Evolutionary conservation across 1,284 basidiomycete species (phyloP).

Genomic region (Ceratobasidium sp.): DNA sequence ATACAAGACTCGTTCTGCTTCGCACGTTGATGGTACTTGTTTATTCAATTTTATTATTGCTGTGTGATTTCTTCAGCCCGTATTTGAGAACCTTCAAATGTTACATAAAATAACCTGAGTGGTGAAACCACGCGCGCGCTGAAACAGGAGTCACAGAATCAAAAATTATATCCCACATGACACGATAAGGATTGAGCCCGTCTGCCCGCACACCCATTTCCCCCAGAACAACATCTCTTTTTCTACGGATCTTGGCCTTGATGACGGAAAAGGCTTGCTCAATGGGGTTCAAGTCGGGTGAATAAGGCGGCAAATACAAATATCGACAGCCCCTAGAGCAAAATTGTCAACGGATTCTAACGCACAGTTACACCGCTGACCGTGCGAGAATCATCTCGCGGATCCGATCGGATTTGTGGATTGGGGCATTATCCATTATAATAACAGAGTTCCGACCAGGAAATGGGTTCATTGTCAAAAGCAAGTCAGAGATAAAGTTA

Average conservation of each 20-base stretch:
- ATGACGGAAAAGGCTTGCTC: slow-evolving; percentile 41
- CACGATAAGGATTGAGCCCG: background rate
- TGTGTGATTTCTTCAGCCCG: no score
- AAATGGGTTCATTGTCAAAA: background rate
- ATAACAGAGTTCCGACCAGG: slow-evolving; percentile 40
- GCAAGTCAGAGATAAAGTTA: background rate
- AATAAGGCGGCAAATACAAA: slow-evolving; percentile 42
- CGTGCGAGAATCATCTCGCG: slow-evolving; percentile 12
- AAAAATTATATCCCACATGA: slow-evolving; percentile 1
- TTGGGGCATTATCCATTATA: slow-evolving; percentile 44
- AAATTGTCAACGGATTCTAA: background rate
- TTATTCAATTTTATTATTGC: no score
- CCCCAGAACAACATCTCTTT: slow-evolving; percentile 8
- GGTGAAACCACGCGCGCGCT: slow-evolving; percentile 21
- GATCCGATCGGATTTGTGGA: slow-evolving; percentile 39
- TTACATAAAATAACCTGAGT: slow-evolving; percentile 24
- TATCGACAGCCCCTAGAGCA: slow-evolving; percentile 40
- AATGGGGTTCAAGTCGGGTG: slow-evolving; percentile 43
- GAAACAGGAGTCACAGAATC: background rate
- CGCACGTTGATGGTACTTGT: no score
- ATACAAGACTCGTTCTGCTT: no score
- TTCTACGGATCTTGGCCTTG: slow-evolving; percentile 34
- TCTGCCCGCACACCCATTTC: background rate
- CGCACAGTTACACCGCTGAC: slow-evolving; percentile 10
- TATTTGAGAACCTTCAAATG: no score